Evolutionary conservation across 1,284 basidiomycete species (phyloP).

Genomic region (Trichosporon asahii): DNA sequence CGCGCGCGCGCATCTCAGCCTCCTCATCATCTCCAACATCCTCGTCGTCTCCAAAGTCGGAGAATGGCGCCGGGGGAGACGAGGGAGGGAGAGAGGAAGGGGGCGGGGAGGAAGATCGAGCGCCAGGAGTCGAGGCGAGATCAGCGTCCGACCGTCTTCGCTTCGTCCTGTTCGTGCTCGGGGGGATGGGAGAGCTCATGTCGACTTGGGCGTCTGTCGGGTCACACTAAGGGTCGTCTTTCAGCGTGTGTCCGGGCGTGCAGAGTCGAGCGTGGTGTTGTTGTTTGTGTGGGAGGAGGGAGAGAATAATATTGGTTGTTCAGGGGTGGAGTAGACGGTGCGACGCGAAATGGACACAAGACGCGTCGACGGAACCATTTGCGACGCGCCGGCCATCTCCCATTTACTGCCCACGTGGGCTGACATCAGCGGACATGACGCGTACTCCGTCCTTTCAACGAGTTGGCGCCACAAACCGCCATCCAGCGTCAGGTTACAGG

Average conservation of each 20-base stretch:
- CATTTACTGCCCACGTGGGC: background rate
- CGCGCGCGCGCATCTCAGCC: slow-evolving; percentile 56
- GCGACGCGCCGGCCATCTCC: background rate
- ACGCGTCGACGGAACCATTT: slow-evolving; percentile 3
- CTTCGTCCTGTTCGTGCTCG: slow-evolving; percentile 14
- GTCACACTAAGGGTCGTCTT: background rate
- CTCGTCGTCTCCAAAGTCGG: slow-evolving; percentile 81
- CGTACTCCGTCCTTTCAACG: background rate
- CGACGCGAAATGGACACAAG: slow-evolving; percentile 3
- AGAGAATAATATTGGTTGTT: slow-evolving; percentile 10
- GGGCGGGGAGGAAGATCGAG: slow-evolving; percentile 40
- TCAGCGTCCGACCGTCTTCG: slow-evolving; percentile 15
- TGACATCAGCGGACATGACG: background rate
- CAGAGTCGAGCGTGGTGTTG: background rate
- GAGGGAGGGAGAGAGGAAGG: slow-evolving; percentile 54
- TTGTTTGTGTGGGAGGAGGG: background rate
- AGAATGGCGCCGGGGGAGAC: slow-evolving; percentile 75
- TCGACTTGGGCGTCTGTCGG: background rate
- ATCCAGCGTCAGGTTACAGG: background rate
- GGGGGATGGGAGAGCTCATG: slow-evolving; percentile 18
- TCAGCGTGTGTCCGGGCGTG: background rate
- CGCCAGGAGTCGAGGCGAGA: slow-evolving; percentile 11
- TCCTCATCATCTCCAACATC: slow-evolving; percentile 69
- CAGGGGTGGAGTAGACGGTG: background rate
- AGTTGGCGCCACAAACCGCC: background rate